phyloP scores from a whole-genome alignment of 257 asterid species.

The Solanum pinnatisectum region DNA sequence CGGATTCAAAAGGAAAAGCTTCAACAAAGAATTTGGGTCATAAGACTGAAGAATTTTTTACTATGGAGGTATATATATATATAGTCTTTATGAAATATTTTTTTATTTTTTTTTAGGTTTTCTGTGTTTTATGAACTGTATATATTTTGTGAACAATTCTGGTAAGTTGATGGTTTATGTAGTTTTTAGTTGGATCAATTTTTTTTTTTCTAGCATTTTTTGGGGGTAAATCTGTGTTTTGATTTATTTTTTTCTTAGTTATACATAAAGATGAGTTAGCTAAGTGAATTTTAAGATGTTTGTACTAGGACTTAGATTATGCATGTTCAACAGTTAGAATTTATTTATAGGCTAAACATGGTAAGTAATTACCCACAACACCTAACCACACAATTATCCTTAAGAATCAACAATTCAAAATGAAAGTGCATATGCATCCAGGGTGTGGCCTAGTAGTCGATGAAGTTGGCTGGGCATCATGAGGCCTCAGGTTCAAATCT shows the following conservation, averaged over 20 bases:
- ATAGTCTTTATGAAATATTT: conserved; percentile 5
- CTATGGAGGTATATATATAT: neutral
- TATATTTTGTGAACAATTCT: neutral
- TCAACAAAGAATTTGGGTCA: neutral
- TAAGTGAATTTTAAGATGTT: neutral
- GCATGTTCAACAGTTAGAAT: neutral
- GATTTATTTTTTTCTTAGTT: neutral
- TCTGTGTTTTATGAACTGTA: neutral
- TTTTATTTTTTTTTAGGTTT: neutral
- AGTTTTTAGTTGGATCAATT: neutral
- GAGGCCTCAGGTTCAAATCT: too few relatives aligned
- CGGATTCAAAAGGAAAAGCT: neutral
- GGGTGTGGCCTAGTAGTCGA: neutral
- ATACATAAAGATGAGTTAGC: neutral
- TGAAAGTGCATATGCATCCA: neutral
- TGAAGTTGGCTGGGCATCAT: too few relatives aligned
- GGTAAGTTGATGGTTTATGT: neutral
- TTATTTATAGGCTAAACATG: neutral
- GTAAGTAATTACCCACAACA: neutral
- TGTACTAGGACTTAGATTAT: neutral
- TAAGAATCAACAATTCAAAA: neutral
- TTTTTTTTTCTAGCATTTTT: neutral
- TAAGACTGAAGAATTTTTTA: conserved; percentile 24
- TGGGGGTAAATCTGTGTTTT: neutral
- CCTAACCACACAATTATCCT: neutral